Conservation (phyloP, 805 yeast species). For the Pichia ethanolica region DNA sequence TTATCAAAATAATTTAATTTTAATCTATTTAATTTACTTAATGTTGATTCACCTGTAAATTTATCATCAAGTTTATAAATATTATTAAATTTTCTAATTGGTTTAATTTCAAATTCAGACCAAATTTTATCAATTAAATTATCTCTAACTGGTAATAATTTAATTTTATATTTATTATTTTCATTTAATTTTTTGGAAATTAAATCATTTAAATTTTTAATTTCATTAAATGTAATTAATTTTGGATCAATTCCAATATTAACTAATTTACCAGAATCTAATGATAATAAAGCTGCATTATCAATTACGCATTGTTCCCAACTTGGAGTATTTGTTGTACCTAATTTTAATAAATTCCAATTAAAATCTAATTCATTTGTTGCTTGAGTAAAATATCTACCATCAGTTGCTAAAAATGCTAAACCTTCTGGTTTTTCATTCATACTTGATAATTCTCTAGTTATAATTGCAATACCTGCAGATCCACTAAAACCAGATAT, state of each 20-base stretch:
- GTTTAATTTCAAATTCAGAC: conserved; percentile 51
- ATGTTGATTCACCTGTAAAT: conserved; percentile 58
- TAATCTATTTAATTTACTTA: conserved; percentile 49
- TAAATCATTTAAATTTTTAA: conserved; percentile 26
- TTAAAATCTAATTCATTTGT: conserved; percentile 50
- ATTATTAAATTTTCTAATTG: conserved; percentile 44
- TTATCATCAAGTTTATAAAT: conserved; percentile 44
- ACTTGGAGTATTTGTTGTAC: conserved; percentile 39
- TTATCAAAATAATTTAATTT: conserved; percentile 30
- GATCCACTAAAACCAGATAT: conserved; percentile 55
- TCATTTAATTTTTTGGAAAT: conserved; percentile 25
- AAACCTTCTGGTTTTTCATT: conserved; percentile 46
- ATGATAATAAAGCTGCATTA: conserved; percentile 42
- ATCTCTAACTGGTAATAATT: conserved; percentile 37
- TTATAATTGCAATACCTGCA: conserved; percentile 53
- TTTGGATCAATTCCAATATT: conserved; percentile 43
- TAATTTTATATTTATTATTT: conserved; percentile 29
- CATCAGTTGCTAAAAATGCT: conserved; percentile 53
- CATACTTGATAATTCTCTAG: conserved; percentile 46
- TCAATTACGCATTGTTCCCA: conserved; percentile 55
- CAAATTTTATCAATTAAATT: conserved; percentile 46
- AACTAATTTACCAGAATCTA: conserved; percentile 34
- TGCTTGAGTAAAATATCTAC: conserved; percentile 55
- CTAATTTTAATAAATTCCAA: conserved; percentile 50
- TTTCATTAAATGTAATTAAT: conserved; percentile 33